Evolutionary conservation across 495 filamentous ascomycete genomes (phyloP), one percentile per base, ranked within the genome.

Genomic region (Penicillium angulare): DNA sequence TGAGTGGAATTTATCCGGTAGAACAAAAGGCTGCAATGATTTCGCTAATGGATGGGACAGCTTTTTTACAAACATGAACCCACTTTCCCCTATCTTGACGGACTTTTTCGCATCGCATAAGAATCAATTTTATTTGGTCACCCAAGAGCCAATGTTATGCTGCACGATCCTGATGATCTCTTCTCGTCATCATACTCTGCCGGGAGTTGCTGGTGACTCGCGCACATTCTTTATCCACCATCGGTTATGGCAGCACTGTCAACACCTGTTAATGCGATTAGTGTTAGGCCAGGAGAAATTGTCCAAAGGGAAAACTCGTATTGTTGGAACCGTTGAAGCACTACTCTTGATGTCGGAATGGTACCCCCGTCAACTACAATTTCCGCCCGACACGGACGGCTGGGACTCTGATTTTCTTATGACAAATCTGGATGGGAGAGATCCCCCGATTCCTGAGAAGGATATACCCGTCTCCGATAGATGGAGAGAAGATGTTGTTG

Each of bases 221-320:
- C 60, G 72, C 0, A 58, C 62, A 20, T 69, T 66, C 43, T 72
- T 72, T 50, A 68, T 74, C 16, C 71, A 76, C 47, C 55, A 70
- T 20, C 56, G 71, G 5, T 49, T 76, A n/a, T 76, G 71, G 71
- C 65, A 73, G 31, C 66, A 73, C 27, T 73, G 69, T 45, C 64
- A 74, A 39, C 61, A 65, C 31, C 60, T 76, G 9, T 56, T 76
- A 22, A 60, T 67, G 44, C 66, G 67, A 10, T 57, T 74, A 5
- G 71, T 63, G 26, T 54, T 71, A 1, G 71, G 71, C 3, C 69
- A 72, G 46, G 68, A 73, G 42, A 72, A 73, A 41, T 41, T 59
- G 6, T 60, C 60, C 9, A 66, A 60, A 22, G 60, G 57, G 7
- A 60, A 62, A 23, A 66, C 54, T 0, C 49, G 70, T 2, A 66